Evolutionary conservation across 805 yeast species (phyloP), one percentile per base, ranked within the genome.

Genomic region (Saccharomycopsis javanensis): DNA sequence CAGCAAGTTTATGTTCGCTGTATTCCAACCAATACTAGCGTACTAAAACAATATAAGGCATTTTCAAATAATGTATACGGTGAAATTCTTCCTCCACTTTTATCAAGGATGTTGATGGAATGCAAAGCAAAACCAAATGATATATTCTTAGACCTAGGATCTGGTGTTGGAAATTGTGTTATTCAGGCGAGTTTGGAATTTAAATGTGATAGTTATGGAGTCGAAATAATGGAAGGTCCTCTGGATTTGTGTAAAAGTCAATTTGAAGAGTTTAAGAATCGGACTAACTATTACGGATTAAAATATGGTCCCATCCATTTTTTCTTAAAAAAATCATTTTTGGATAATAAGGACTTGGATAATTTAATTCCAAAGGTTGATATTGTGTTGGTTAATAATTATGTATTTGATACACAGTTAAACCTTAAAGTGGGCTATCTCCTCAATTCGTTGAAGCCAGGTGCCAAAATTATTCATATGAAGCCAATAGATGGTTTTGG

Each of bases 131-230:
- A 72, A 37, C 74, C 80, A 1, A 70, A 69, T 1, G 78, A 80
- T 50, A 78, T 74, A n/a, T 90, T 89, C 65, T 81, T 91, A 61
- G 97, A 91, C 69, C 73, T 91, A 25, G 97, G 97, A 0, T 88
- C 96, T 0, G 97, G 97, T 15, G 97, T 91, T 15, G 97, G 97
- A 0, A 91, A 91, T 66, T 88, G 96, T 58, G 85, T 86, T 0
- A 77, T 90, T 46, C 97, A 90, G 68, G 95, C 96, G 0, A 89
- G 96, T 0, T 69, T 91, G 35, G 96, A 90, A 64, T 82, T 80
- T 67, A 96, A 96, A 1, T 86, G 90, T 60, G 75, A 75, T 55
- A 84, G 96, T 68, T 88, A 87, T 65, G 97, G 97, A 0, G 88
- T 92, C 69, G 97, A 91, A 67, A 79, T 91, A 52, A 90, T 90